These are phyloP conservation scores for Trichosanthes cucumerina DNA, from an alignment of 306 rosid species.

Conservation along the genomic window DNA sequence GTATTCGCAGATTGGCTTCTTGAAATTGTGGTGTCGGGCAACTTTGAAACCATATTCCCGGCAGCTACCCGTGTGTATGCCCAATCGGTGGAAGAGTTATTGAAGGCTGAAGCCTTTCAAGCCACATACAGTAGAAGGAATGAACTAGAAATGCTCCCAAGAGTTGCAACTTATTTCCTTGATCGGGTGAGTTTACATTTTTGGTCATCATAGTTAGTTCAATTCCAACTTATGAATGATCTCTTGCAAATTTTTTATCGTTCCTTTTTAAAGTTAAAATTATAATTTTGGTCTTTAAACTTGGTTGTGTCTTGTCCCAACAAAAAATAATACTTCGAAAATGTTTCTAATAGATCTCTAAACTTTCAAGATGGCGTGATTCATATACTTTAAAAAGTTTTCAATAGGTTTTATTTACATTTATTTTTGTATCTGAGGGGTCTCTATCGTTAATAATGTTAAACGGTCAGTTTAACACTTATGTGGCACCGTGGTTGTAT, in stretches of 20 bases:
- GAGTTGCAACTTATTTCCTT: slow-evolving; percentile 55
- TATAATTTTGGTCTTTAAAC: not conserved
- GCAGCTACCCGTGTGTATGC: slow-evolving; percentile 45
- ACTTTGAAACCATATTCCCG: slow-evolving; percentile 45
- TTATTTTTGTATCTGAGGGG: not conserved
- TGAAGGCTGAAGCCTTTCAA: slow-evolving; percentile 68
- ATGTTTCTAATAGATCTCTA: not conserved
- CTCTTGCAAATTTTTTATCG: not conserved
- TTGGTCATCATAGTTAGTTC: slow-evolving; percentile 9
- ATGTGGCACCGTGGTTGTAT: not conserved
- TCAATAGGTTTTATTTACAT: not conserved
- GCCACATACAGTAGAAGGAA: slow-evolving; percentile 55
- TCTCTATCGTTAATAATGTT: not conserved
- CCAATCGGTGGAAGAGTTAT: slow-evolving; percentile 46
- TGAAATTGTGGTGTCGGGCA: slow-evolving; percentile 36
- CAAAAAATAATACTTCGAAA: not conserved
- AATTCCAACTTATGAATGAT: not conserved
- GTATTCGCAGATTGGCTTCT: slow-evolving; percentile 59
- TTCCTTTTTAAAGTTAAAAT: not conserved
- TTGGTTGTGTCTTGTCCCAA: not conserved
- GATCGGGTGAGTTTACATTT: slow-evolving; percentile 40
- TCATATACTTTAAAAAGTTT: not conserved
- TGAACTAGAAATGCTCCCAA: slow-evolving; percentile 61
- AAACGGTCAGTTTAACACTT: not conserved
- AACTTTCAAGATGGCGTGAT: not conserved